phyloP scores from a whole-genome alignment of 1,284 basidiomycete genomes.

The Pseudozyma thailandica region DNA sequence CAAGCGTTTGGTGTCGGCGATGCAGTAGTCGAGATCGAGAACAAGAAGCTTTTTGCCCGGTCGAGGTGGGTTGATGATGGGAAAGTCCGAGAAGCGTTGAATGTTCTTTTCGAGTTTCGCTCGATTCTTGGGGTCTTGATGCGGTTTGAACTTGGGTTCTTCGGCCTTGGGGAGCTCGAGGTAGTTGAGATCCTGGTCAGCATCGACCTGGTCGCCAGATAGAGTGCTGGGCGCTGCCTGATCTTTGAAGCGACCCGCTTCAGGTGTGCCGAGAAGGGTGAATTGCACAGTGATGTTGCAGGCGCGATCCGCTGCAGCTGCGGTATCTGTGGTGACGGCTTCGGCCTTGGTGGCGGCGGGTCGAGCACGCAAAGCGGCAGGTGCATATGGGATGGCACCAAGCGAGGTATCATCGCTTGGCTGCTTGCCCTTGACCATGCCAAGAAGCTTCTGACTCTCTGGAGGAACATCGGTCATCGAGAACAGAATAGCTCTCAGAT shows the following conservation, averaged over 20 bases:
- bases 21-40: slow-evolving; percentile 83
- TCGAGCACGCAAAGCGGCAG: slow-evolving; percentile 37
- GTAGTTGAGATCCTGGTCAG: slow-evolving; percentile 41
- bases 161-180: slow-evolving; percentile 21
- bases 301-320: slow-evolving; percentile 20
- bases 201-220: slow-evolving; percentile 24
- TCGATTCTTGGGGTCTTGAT: slow-evolving; percentile 38
- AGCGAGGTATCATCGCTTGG: slow-evolving; percentile 70
- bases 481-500: slow-evolving; percentile 71
- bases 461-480: slow-evolving; percentile 82
- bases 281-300: slow-evolving; percentile 46
- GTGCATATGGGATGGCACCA: slow-evolving; percentile 39
- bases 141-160: slow-evolving; percentile 17
- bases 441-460: slow-evolving; percentile 88
- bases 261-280: slow-evolving; percentile 58
- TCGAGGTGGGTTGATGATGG: slow-evolving; percentile 51
- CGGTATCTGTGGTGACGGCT: slow-evolving; percentile 20
- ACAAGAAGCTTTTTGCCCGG: slow-evolving; percentile 75
- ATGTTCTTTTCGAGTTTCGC: slow-evolving; percentile 52
- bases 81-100: slow-evolving; percentile 54
- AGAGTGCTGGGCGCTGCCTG: slow-evolving; percentile 70
- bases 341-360: slow-evolving; percentile 10
- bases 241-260: slow-evolving; percentile 72
- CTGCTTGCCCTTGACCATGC: slow-evolving; percentile 84
- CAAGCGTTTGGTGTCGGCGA: slow-evolving; percentile 63